phyloP scores from a whole-genome alignment of 345 rosid species.

The Mercurialis annua region DNA sequence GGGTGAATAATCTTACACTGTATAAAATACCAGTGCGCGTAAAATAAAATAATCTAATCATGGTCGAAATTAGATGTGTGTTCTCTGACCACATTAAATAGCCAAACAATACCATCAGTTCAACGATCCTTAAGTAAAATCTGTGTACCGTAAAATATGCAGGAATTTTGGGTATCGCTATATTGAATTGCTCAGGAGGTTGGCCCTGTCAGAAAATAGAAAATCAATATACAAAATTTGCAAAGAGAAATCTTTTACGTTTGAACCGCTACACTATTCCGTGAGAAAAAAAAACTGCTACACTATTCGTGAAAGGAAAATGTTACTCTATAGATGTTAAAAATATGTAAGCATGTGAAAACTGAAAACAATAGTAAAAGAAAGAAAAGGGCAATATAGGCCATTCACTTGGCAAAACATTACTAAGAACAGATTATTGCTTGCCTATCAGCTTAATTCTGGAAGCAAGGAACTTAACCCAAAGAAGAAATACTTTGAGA shows the following conservation, averaged over 20 bases:
- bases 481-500: background rate
- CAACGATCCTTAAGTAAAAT: constrained; percentile 1
- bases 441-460: background rate
- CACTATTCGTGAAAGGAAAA: background rate
- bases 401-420: background rate
- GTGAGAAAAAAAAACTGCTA: background rate
- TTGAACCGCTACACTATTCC: background rate
- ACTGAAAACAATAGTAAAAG: background rate
- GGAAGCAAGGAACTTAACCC: background rate
- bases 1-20: constrained; percentile 7
- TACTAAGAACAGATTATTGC: background rate
- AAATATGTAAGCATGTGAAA: background rate
- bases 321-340: background rate
- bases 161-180: constrained; percentile 77
- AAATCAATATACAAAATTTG: background rate
- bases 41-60: background rate
- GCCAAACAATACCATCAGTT: background rate
- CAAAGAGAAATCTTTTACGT: background rate
- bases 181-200: constrained; percentile 86
- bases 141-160: constrained; percentile 88
- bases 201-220: constrained; percentile 43
- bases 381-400: background rate
- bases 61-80: background rate
- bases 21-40: too few relatives aligned
- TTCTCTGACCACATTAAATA: background rate